Evolutionary conservation across 805 yeast species (phyloP).

Genomic region (Candida coleopterorum): DNA sequence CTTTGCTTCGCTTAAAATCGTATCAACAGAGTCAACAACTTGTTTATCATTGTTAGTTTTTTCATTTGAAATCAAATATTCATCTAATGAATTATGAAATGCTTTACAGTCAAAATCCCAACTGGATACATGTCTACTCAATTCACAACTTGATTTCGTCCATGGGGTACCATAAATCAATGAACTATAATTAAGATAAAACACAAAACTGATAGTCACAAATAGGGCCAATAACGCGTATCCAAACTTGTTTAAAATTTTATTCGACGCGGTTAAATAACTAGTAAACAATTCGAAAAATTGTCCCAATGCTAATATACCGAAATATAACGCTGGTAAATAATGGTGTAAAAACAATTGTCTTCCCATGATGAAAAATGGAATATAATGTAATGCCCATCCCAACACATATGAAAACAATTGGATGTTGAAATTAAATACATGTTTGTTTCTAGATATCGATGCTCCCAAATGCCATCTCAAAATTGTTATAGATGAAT

Average conservation of each 20-base stretch:
- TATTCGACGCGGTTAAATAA: slow-evolving; percentile 34
- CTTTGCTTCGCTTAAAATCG: slow-evolving; percentile 8
- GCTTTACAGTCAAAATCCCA: slow-evolving; percentile 90
- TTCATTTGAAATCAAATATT: slow-evolving; percentile 17
- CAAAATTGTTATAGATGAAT: slow-evolving; percentile 42
- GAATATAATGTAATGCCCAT: slow-evolving; percentile 66
- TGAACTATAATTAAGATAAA: slow-evolving; percentile 63
- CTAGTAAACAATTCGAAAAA: slow-evolving; percentile 47
- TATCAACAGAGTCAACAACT: slow-evolving; percentile 9
- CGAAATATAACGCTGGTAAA: slow-evolving; percentile 88
- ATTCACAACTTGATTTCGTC: slow-evolving; percentile 65
- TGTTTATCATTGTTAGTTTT: slow-evolving; percentile 18
- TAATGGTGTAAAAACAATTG: slow-evolving; percentile 93
- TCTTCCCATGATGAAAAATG: slow-evolving; percentile 85
- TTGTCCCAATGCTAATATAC: slow-evolving; percentile 72
- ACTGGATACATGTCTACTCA: slow-evolving; percentile 50
- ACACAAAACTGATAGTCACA: slow-evolving; percentile 44
- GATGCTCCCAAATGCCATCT: slow-evolving; percentile 57
- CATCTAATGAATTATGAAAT: slow-evolving; percentile 35
- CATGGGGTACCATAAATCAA: slow-evolving; percentile 75
- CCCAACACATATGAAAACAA: slow-evolving; percentile 60
- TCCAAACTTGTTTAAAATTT: slow-evolving; percentile 40
- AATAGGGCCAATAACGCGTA: slow-evolving; percentile 45
- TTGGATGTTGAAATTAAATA: slow-evolving; percentile 62
- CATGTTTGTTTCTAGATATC: slow-evolving; percentile 46